Evolutionary conservation across 495 filamentous ascomycete genomes (phyloP).

Genomic region (Aspergillus baeticus): DNA sequence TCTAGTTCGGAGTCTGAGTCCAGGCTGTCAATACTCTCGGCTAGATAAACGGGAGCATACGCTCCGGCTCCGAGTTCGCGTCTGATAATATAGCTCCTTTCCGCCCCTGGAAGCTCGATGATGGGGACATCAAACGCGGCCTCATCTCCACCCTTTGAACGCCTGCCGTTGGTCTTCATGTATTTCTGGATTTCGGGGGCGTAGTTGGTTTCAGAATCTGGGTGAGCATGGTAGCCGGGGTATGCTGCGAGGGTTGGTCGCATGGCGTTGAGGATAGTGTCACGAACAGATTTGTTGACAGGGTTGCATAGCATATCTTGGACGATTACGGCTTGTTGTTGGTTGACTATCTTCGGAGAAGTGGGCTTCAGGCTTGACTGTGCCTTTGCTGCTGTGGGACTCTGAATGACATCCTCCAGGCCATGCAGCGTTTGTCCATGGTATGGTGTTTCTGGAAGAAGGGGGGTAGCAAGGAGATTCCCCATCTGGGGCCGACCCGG

Average conservation of each 20-base stretch:
- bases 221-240: conserved; percentile 73
- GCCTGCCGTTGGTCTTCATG: conserved; percentile 64
- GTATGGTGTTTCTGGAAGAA: conserved; percentile 27
- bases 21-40: conserved; percentile 62
- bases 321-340: conserved; percentile 61
- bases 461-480: conserved; percentile 35
- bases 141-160: conserved; percentile 50
- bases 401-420: conserved; percentile 40
- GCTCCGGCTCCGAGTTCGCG: conserved; percentile 91
- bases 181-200: conserved; percentile 76
- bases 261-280: conserved; percentile 68
- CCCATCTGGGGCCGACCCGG: conserved; percentile 32
- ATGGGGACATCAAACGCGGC: conserved; percentile 60
- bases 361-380: conserved; percentile 20
- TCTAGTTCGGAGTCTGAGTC: conserved; percentile 48
- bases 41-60: conserved; percentile 91
- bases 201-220: conserved; percentile 54
- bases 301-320: conserved; percentile 86
- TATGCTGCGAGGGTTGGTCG: conserved; percentile 71
- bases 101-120: conserved; percentile 62
- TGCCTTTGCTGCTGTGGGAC: conserved; percentile 50
- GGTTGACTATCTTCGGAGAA: conserved; percentile 22
- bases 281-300: conserved; percentile 68
- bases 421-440: conserved; percentile 30
- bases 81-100: conserved; percentile 68